Evolutionary conservation across 257 asterid species (phyloP).

Genomic region (Nicotiana obtusifolia): DNA sequence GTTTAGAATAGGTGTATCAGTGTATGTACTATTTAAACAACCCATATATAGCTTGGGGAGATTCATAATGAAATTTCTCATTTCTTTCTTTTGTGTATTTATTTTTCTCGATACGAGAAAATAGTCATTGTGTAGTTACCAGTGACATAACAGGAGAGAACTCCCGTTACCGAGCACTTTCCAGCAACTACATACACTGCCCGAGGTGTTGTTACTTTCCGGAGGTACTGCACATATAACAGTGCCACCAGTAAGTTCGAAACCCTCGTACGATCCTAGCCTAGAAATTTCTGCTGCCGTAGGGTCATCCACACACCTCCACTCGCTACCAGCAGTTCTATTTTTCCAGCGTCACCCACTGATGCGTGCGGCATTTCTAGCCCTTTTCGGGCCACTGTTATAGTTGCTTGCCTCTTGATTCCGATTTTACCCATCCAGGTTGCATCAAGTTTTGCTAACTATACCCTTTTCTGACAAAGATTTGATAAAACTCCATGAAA

Average conservation of each 20-base stretch:
- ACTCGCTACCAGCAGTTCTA: background rate
- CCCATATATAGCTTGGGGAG: background rate
- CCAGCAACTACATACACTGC: no score
- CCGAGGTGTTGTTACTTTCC: background rate
- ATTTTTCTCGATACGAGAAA: background rate
- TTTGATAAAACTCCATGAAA: background rate
- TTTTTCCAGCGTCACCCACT: background rate
- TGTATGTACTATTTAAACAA: background rate
- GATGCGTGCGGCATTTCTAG: background rate
- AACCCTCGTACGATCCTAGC: background rate
- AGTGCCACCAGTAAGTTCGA: background rate
- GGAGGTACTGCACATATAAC: background rate
- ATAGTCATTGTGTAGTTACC: background rate
- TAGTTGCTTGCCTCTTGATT: background rate
- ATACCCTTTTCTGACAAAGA: background rate
- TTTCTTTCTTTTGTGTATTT: background rate
- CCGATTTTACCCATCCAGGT: background rate
- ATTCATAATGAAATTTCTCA: background rate
- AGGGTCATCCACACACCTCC: background rate
- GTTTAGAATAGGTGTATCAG: background rate
- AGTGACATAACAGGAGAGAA: background rate
- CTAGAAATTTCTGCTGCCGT: background rate
- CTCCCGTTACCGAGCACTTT: background rate
- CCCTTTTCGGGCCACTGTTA: background rate
- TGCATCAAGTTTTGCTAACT: background rate